Conservation (phyloP, 306 rosid genomes). For the Cyamopsis tetragonoloba region DNA sequence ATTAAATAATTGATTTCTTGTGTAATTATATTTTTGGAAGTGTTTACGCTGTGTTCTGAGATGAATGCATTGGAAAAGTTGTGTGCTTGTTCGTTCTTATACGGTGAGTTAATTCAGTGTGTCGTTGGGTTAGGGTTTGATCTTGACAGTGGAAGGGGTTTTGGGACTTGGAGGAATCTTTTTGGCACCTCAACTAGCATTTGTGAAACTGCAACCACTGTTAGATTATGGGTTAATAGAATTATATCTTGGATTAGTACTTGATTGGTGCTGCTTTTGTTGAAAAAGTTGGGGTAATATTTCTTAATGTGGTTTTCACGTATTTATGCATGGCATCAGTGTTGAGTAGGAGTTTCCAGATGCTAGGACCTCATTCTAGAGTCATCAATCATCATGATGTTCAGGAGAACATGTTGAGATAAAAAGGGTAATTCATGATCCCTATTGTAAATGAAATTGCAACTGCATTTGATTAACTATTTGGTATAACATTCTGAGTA, state of each 20-base stretch:
- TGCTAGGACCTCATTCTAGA: slow-evolving; percentile 31
- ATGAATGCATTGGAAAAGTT: slow-evolving; percentile 9
- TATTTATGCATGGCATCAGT: slow-evolving; percentile 50
- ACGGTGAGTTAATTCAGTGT: slow-evolving; percentile 22
- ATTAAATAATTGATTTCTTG: not conserved
- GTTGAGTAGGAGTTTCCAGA: slow-evolving; percentile 43
- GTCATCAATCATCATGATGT: slow-evolving; percentile 35
- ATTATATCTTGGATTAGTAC: not conserved
- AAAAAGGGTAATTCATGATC: slow-evolving; percentile 47
- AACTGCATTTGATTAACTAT: not conserved
- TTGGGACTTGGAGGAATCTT: slow-evolving; percentile 1
- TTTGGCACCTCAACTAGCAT: slow-evolving; percentile 1
- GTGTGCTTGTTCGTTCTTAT: slow-evolving; percentile 6
- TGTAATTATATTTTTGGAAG: not conserved
- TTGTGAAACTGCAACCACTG: slow-evolving; percentile 8
- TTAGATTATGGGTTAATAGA: not conserved
- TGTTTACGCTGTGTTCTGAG: not conserved
- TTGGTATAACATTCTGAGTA: not conserved
- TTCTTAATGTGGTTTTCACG: slow-evolving; percentile 42
- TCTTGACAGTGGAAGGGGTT: slow-evolving; percentile 21
- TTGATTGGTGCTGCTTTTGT: not conserved
- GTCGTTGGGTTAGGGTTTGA: slow-evolving; percentile 41
- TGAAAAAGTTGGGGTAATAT: slow-evolving; percentile 23
- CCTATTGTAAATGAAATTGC: too few relatives aligned
- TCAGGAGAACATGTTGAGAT: slow-evolving; percentile 47